A percentile compares a stretch with the other conserved stretches of the same genome.
These are phyloP conservation scores for Gastrodia elata DNA, from an alignment of 106 monocot genomes.

Conservation along the genomic window DNA sequence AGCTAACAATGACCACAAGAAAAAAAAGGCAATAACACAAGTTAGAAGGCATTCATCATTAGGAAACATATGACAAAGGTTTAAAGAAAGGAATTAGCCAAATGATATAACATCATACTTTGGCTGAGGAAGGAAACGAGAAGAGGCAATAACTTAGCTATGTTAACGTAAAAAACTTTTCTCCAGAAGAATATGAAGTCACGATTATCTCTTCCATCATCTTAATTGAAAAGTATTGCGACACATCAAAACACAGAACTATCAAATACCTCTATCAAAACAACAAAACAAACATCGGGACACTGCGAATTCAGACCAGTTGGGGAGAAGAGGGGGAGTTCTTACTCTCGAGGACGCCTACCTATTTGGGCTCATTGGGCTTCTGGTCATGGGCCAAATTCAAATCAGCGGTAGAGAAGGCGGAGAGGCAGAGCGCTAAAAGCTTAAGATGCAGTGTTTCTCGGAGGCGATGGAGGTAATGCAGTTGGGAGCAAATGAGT, in stretches of 20 bases:
- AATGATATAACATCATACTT: conserved; percentile 41
- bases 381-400: no score
- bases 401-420: no score
- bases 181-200: conserved; percentile 51
- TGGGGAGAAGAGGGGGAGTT: no score
- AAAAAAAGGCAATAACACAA: neutral
- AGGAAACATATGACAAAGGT: neutral
- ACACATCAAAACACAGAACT: neutral
- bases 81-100: neutral
- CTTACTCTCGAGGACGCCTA: no score
- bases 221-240: conserved; percentile 79
- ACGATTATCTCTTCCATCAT: conserved; percentile 90
- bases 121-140: conserved; percentile 75
- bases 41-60: neutral
- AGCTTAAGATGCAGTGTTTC: no score
- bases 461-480: no score
- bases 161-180: conserved; percentile 92
- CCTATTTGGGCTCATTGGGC: no score
- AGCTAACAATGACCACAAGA: neutral
- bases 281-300: no score
- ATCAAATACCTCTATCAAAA: no score
- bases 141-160: conserved; percentile 71
- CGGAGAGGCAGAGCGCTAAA: no score
- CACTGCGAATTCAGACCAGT: no score
- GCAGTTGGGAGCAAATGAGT: no score